Conservation (phyloP, 345 rosid species). For the Bretschneidera sinensis region DNA sequence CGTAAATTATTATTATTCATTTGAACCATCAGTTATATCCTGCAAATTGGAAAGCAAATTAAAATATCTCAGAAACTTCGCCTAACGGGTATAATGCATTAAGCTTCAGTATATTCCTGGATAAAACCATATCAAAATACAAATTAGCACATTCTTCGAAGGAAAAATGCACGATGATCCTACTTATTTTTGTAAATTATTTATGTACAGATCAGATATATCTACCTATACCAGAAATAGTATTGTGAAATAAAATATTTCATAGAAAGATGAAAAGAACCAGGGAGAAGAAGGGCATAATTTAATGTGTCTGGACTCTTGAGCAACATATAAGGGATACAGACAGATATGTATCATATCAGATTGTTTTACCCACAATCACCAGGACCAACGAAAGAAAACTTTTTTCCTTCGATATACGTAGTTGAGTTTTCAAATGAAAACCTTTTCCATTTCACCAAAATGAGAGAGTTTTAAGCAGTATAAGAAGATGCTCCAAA, state of each 20-base stretch:
- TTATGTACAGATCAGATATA: too few species aligned
- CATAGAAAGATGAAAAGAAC: too few species aligned
- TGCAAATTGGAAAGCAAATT: conserved; percentile 14
- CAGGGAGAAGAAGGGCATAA: too few species aligned
- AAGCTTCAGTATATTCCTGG: background rate
- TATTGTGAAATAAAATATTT: too few species aligned
- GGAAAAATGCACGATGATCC: too few species aligned
- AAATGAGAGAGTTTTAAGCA: conserved; percentile 67
- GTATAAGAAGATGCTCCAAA: conserved; percentile 72
- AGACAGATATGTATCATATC: too few species aligned
- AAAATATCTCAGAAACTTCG: conserved; percentile 6
- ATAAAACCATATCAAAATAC: background rate
- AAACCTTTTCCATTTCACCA: conserved; percentile 89
- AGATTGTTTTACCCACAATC: too few species aligned
- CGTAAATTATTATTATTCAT: conserved; percentile 45
- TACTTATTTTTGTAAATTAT: too few species aligned
- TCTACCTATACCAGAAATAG: too few species aligned
- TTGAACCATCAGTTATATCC: conserved; percentile 69
- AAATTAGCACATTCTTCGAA: background rate
- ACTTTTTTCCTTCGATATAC: conserved; percentile 12
- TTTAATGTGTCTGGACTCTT: too few species aligned
- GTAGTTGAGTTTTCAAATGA: too few species aligned
- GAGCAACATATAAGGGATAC: too few species aligned
- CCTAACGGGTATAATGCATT: background rate
- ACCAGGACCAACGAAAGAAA: background rate